Percentiles rank a stretch among this genome's conserved stretches.
These are phyloP conservation scores for Pseudocercospora pini-densiflorae DNA, from an alignment of 2,329 filamentous ascomycete species.

Conservation along the genomic window DNA sequence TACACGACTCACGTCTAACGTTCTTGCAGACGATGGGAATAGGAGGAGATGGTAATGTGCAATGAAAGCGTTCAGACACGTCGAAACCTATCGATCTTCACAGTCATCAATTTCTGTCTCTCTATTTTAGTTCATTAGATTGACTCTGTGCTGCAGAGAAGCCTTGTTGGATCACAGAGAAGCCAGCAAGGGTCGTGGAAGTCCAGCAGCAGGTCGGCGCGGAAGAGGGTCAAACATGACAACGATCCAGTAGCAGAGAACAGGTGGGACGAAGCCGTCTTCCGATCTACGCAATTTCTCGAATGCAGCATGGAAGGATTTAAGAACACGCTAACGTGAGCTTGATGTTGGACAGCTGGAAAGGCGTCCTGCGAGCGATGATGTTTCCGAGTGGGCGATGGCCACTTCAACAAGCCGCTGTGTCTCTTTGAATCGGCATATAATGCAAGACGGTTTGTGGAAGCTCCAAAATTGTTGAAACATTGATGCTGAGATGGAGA, in stretches of 20 bases:
- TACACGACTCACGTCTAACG: not conserved
- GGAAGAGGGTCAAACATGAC: no score
- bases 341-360: not conserved
- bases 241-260: not conserved
- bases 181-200: not conserved
- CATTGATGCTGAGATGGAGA: not conserved
- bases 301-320: slow-evolving; percentile 1
- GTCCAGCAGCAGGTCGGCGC: no score
- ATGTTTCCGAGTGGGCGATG: not conserved
- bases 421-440: no score
- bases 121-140: not conserved
- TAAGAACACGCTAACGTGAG: not conserved
- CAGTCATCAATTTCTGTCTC: not conserved
- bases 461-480: not conserved
- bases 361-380: not conserved
- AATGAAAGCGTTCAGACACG: no score
- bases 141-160: not conserved
- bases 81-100: no score
- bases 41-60: not conserved
- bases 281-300: not conserved
- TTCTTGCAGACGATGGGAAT: not conserved
- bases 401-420: not conserved
- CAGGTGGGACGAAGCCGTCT: slow-evolving; percentile 7
- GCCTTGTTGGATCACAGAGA: slow-evolving; percentile 6
- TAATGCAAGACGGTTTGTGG: no score